A percentile compares a stretch with the other conserved stretches of the same genome.
Conservation (phyloP, 2,329 filamentous ascomycete species). For the Didymella arachidicola region DNA sequence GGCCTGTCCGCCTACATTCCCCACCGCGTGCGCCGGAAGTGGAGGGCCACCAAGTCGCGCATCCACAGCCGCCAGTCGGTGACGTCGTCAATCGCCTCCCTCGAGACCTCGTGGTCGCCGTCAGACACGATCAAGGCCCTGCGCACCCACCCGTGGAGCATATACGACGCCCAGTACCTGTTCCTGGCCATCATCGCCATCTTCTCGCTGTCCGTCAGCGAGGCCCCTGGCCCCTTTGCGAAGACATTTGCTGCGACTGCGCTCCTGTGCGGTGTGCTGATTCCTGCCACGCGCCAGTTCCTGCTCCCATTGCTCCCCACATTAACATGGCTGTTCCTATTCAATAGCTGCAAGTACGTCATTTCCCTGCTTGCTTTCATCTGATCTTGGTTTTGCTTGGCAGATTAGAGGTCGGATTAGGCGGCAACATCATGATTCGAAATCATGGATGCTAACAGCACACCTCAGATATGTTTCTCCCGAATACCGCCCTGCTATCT, state of each 20-base stretch:
- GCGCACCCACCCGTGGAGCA: slow-evolving; percentile 78
- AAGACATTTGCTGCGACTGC: slow-evolving; percentile 77
- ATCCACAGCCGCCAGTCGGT: slow-evolving; percentile 71
- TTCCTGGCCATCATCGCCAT: slow-evolving; percentile 76
- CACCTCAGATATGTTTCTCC: slow-evolving; percentile 79
- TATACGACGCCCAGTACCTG: slow-evolving; percentile 86
- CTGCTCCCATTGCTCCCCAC: slow-evolving; percentile 87
- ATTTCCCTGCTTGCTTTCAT: slow-evolving; percentile 14
- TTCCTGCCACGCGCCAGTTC: slow-evolving; percentile 89
- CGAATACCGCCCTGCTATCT: slow-evolving; percentile 90
- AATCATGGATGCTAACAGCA: slow-evolving; percentile 25
- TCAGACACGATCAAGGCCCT: slow-evolving; percentile 78
- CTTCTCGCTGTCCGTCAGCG: slow-evolving; percentile 84
- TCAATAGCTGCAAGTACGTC: slow-evolving; percentile 90
- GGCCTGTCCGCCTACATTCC: slow-evolving; percentile 64
- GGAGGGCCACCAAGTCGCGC: slow-evolving; percentile 68
- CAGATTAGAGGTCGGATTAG: slow-evolving; percentile 11
- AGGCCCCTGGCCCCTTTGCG: slow-evolving; percentile 75
- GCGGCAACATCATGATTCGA: slow-evolving; percentile 6
- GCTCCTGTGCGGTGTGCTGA: slow-evolving; percentile 73
- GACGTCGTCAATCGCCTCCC: slow-evolving; percentile 74
- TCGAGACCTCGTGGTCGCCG: slow-evolving; percentile 84
- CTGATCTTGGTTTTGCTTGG: slow-evolving; percentile 6
- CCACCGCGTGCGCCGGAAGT: slow-evolving; percentile 70
- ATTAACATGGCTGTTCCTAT: slow-evolving; percentile 86